phyloP scores from a whole-genome alignment of 192 early-diverging fungal species.

The Coemansia sp. region DNA sequence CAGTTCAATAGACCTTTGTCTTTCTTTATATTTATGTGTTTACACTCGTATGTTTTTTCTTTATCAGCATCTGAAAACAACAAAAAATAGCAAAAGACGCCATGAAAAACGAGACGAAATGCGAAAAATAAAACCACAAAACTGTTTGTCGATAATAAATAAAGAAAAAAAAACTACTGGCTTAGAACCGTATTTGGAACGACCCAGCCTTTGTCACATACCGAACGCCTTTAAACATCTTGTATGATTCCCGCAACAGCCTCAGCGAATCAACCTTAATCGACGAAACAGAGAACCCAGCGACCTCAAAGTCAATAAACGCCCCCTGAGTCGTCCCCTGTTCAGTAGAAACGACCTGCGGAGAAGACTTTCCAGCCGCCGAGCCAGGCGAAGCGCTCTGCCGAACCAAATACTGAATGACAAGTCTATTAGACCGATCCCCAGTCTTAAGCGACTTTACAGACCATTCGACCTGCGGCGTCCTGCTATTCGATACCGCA shows the following conservation, averaged over 20 bases:
- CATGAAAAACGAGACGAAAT: too few species aligned
- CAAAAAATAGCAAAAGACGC: too few species aligned
- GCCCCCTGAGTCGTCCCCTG: constrained; percentile 13
- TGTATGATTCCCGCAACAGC: constrained; percentile 42
- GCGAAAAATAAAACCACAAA: not conserved
- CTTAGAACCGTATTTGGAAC: constrained; percentile 38
- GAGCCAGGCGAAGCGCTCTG: not conserved
- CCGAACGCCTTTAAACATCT: constrained; percentile 43
- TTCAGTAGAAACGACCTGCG: constrained; percentile 3
- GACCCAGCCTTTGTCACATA: constrained; percentile 36
- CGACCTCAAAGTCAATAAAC: constrained; percentile 43
- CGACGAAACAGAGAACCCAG: constrained; percentile 34
- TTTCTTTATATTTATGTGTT: too few species aligned
- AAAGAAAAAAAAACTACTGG: not conserved
- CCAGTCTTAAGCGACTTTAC: constrained; percentile 18
- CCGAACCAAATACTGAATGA: constrained; percentile 23
- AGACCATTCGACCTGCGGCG: constrained; percentile 36
- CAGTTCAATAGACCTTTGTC: too few species aligned
- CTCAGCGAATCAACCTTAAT: constrained; percentile 41
- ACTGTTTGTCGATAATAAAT: not conserved
- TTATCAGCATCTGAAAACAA: too few species aligned
- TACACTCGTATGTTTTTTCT: too few species aligned
- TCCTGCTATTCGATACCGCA: constrained; percentile 18
- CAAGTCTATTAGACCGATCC: constrained; percentile 15
- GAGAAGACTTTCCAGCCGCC: not conserved